Percentiles rank a stretch among this genome's conserved stretches.
Conservation (phyloP, 2,329 filamentous ascomycete genomes). For the Lasiodiplodia theobromae region DNA sequence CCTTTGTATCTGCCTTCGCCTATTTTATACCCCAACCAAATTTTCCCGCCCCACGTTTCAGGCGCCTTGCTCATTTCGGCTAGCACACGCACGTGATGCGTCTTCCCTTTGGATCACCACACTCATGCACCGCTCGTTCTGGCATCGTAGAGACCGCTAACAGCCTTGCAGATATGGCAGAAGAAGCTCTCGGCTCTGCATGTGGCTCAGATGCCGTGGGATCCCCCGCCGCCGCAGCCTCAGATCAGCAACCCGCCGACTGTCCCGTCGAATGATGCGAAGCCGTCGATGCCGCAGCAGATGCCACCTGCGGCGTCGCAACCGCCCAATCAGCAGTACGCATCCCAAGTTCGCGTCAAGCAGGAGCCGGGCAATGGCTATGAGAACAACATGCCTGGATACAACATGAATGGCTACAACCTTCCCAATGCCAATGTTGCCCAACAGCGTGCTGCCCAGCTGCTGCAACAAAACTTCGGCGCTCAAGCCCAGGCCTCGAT, state of each 20-base stretch:
- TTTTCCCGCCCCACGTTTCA: conserved; percentile 34
- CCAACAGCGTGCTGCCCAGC: conserved; percentile 60
- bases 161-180: conserved; percentile 79
- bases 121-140: conserved; percentile 15
- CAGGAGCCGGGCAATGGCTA: conserved; percentile 54
- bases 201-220: conserved; percentile 93
- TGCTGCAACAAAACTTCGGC: conserved; percentile 66
- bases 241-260: conserved; percentile 49
- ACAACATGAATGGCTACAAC: conserved; percentile 45
- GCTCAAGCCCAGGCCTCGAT: conserved; percentile 71
- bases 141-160: conserved; percentile 7
- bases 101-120: conserved; percentile 29
- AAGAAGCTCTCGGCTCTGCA: conserved; percentile 83
- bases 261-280: conserved; percentile 51
- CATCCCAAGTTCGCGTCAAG: conserved; percentile 56
- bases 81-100: conserved; percentile 46
- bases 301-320: conserved; percentile 36
- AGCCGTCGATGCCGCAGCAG: conserved; percentile 38
- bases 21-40: conserved; percentile 51
- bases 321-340: conserved; percentile 37
- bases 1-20: conserved; percentile 47
- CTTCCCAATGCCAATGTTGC: conserved; percentile 54
- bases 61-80: conserved; percentile 43
- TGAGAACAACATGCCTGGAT: conserved; percentile 39
- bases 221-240: conserved; percentile 76